Conservation (phyloP, 2,329 filamentous ascomycete genomes). For the Hypomyces rosellus region DNA sequence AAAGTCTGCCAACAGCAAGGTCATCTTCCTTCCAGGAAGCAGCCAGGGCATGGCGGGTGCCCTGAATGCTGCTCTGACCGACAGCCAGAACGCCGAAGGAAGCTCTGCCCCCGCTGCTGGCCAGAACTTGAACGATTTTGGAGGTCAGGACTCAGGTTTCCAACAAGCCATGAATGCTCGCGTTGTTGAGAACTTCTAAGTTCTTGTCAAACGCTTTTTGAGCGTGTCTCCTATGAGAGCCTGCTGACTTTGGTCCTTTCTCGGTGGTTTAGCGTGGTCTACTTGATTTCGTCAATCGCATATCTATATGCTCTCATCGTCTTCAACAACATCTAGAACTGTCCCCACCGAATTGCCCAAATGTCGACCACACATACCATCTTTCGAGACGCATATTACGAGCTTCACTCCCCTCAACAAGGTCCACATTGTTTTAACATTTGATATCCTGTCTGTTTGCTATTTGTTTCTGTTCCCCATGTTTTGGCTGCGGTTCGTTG, state of each 20-base stretch:
- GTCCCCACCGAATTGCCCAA: not conserved
- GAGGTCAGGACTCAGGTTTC: conserved; percentile 55
- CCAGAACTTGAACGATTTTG: conserved; percentile 42
- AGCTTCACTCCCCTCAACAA: not conserved
- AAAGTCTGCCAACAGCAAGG: conserved; percentile 83
- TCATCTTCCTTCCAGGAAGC: conserved; percentile 69
- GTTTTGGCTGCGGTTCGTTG: too few relatives aligned
- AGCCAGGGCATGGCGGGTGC: conserved; percentile 48
- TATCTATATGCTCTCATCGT: conserved; percentile 13
- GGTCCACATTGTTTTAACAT: not conserved
- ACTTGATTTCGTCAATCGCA: conserved; percentile 26
- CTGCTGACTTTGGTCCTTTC: conserved; percentile 26
- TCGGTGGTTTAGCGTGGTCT: conserved; percentile 27
- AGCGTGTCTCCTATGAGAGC: conserved; percentile 11
- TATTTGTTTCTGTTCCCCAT: not conserved
- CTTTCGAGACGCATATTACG: too few relatives aligned
- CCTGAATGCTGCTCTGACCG: conserved; percentile 39
- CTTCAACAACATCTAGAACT: conserved; percentile 7
- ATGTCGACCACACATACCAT: not conserved
- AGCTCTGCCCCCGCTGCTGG: conserved; percentile 41
- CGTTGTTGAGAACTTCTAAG: conserved; percentile 79
- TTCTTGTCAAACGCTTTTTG: conserved; percentile 7
- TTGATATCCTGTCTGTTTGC: not conserved
- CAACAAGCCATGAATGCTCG: conserved; percentile 75
- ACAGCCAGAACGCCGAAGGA: conserved; percentile 27